Evolutionary conservation across 2,329 filamentous ascomycete species (phyloP).

Genomic region (Cladophialophora psammophila): DNA sequence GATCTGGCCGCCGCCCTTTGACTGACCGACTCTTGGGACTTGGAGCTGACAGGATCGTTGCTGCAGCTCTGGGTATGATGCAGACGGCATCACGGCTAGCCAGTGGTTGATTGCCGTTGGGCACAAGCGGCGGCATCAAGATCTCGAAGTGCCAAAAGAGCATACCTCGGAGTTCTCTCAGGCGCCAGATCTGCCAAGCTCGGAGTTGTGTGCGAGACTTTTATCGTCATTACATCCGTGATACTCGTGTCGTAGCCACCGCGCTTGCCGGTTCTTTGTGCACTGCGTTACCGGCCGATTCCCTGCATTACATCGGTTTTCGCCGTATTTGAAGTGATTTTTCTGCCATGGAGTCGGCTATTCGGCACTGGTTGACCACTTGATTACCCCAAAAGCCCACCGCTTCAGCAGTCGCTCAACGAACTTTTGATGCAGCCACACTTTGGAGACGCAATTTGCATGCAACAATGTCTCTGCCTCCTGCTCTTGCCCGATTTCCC

Average conservation of each 20-base stretch:
- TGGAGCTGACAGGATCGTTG: conserved; percentile 1
- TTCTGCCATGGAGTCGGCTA: conserved; percentile 18
- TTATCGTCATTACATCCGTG: conserved; percentile 18
- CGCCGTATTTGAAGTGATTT: not conserved
- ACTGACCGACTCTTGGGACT: conserved; percentile 1
- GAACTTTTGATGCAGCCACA: conserved; percentile 10
- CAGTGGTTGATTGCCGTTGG: not conserved
- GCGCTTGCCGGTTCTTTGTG: not conserved
- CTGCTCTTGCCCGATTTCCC: conserved; percentile 1
- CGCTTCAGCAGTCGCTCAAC: conserved; percentile 1
- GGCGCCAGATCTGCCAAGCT: conserved; percentile 15
- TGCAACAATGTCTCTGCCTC: conserved; percentile 1
- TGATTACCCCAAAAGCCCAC: conserved; percentile 16
- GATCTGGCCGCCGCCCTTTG: not conserved
- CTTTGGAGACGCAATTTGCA: conserved; percentile 16
- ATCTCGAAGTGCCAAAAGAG: not conserved
- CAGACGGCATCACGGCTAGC: not conserved
- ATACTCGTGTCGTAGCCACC: not conserved
- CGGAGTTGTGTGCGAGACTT: conserved; percentile 12
- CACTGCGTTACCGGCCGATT: not conserved
- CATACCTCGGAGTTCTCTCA: conserved; percentile 20
- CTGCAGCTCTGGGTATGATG: not conserved
- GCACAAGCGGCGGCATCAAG: not conserved
- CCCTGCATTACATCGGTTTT: conserved; percentile 19
- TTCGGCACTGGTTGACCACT: conserved; percentile 21